Conservation (phyloP, 352 stramenopile species). For the Globisporangium heterothallicum region DNA sequence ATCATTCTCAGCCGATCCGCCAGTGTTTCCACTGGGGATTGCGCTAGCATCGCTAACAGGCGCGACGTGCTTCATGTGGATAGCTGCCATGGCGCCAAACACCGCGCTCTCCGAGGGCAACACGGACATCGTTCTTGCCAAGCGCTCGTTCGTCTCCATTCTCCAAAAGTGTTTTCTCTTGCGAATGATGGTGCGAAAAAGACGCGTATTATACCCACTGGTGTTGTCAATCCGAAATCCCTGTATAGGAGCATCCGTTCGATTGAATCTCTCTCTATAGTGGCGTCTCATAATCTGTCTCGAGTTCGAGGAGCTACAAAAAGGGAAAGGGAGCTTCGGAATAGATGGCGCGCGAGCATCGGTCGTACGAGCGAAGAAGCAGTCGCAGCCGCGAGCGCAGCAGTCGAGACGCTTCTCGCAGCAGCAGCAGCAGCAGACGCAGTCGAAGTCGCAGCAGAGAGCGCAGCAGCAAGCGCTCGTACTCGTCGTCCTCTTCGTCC, state of each 20-base stretch:
- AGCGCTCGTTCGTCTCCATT: neutral
- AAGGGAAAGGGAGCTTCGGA: no score
- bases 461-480: slow-evolving; percentile 7
- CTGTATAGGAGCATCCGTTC: no score
- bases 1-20: neutral
- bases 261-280: slow-evolving; percentile 2
- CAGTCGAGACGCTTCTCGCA: slow-evolving; percentile 11
- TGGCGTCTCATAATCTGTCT: no score
- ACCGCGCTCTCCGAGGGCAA: neutral
- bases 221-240: no score
- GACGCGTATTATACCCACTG: no score
- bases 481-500: slow-evolving; percentile 8
- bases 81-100: neutral
- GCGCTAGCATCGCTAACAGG: neutral
- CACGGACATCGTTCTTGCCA: no score
- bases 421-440: neutral
- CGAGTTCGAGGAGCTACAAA: no score
- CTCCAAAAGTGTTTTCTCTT: neutral
- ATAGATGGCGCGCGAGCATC: slow-evolving; percentile 20
- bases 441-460: slow-evolving; percentile 6
- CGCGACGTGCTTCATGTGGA: neutral
- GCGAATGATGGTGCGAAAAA: neutral
- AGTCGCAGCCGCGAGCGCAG: slow-evolving; percentile 16
- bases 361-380: slow-evolving; percentile 17
- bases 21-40: neutral